phyloP scores from a whole-genome alignment of 1,139 yeast genomes.

The Kurtzmaniella quercitrusa region DNA sequence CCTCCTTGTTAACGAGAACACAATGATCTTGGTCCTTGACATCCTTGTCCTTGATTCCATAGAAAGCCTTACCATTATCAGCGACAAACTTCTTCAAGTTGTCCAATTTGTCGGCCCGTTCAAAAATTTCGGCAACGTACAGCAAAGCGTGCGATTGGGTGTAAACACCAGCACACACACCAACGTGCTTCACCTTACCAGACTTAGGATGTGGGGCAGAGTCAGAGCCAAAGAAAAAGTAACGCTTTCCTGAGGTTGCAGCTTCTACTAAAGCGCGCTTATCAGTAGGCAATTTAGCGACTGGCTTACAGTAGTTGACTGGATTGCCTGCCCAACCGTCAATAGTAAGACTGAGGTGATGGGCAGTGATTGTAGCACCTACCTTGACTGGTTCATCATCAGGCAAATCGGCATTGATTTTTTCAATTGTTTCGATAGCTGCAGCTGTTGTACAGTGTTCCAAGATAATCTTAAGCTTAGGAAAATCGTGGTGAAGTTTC shows the following conservation, averaged over 20 bases:
- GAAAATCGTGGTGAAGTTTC: slow-evolving; percentile 78
- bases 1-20: slow-evolving; percentile 47
- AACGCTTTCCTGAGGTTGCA: slow-evolving; percentile 88
- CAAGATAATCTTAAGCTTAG: slow-evolving; percentile 77
- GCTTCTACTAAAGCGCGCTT: slow-evolving; percentile 77
- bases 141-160: slow-evolving; percentile 82
- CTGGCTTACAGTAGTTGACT: slow-evolving; percentile 94
- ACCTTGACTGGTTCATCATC: slow-evolving; percentile 51
- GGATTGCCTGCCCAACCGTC: slow-evolving; percentile 98
- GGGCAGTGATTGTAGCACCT: slow-evolving; percentile 94
- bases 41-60: slow-evolving; percentile 46
- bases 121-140: slow-evolving; percentile 86
- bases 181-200: slow-evolving; percentile 69
- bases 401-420: slow-evolving; percentile 54
- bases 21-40: slow-evolving; percentile 45
- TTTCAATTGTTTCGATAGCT: slow-evolving; percentile 73
- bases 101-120: slow-evolving; percentile 56
- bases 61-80: slow-evolving; percentile 68
- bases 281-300: slow-evolving; percentile 88
- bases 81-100: slow-evolving; percentile 71
- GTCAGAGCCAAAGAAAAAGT: slow-evolving; percentile 95
- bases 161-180: slow-evolving; percentile 96
- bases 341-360: slow-evolving; percentile 81
- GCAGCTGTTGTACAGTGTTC: slow-evolving; percentile 95
- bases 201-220: slow-evolving; percentile 93